Base-by-base conservation (phyloP, 805 yeast genomes). In the Wickerhamiella brachini region DNA sequence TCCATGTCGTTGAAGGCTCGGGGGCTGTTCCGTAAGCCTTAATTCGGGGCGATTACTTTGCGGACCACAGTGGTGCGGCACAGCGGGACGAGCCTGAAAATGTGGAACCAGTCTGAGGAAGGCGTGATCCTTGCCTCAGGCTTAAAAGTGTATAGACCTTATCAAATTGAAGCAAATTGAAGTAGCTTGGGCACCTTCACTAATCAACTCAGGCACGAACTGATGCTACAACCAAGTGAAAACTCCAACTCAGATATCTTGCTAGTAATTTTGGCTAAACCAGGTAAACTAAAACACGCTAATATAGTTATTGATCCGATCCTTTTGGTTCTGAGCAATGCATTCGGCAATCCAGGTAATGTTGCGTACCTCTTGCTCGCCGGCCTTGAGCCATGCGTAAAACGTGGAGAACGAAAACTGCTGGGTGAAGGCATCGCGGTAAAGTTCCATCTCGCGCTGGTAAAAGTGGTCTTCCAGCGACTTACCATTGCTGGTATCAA, bases 281-380 rank as follows among this genome's bases (percentile, higher is more conserved):
- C n/a, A n/a, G 13, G 13, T 10, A n/a, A 37, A 38, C 55, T 71
- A 88, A 60, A 81, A 87, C 42, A 90, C 96, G 44, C 94, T 73
- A 54, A 94, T 88, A 66, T 88, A 94, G 67, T 85, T 86, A 61
- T 83, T 81, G 58, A 93, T 86, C 67, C 96, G 79, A 65, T 86
- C 94, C 71, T 88, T 86, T 74, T 93, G 99, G 66, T 88, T 89
- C 68, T 94, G 98, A 31, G 97, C 96, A 71, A 93, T 93, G 73
- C 99, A 93, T 71, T 93, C 99, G 48, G 97, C 95, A 52, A 93
- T 90, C 99, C 99, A 93, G n/a, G 97, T 87, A 58, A 93, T 83
- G 67, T 93, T 93, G 69, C 98, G 79, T 53, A 94, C 80, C 68
- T 93, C 99, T 70, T 94, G 98, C 69, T 93, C 98, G 63, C 84